Evolutionary conservation across 805 yeast species (phyloP).

Genomic region (Saturnispora galanensis): DNA sequence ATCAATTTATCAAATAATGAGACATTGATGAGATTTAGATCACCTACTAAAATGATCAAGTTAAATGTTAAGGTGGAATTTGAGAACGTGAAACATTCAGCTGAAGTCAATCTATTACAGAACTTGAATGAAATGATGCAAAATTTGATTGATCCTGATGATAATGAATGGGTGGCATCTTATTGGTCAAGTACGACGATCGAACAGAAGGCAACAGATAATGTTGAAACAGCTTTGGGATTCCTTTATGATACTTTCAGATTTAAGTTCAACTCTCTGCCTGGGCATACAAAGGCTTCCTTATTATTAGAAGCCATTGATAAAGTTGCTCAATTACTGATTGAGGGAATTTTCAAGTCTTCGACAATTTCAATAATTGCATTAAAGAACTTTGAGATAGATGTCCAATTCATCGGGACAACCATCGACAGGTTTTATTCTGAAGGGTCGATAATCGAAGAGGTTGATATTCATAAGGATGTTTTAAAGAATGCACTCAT

Average conservation of each 20-base stretch:
- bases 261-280: constrained; percentile 74
- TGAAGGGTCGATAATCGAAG: constrained; percentile 3
- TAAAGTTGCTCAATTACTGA: constrained; percentile 63
- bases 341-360: constrained; percentile 45
- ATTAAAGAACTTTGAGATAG: constrained; percentile 64
- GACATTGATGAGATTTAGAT: constrained; percentile 27
- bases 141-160: constrained; percentile 73
- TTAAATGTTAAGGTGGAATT: constrained; percentile 38
- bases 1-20: constrained; percentile 25
- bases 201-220: constrained; percentile 1
- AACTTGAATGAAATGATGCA: constrained; percentile 73
- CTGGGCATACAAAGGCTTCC: constrained; percentile 64
- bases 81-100: constrained; percentile 43
- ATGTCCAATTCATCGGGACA: constrained; percentile 65
- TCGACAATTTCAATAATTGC: constrained; percentile 54
- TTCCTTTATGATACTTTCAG: constrained; percentile 79
- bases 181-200: constrained; percentile 4
- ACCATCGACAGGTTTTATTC: constrained; percentile 8
- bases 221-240: constrained; percentile 23
- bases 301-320: constrained; percentile 84
- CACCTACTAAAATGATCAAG: constrained; percentile 21
- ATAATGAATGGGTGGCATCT: constrained; percentile 78
- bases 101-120: constrained; percentile 72
- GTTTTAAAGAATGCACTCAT: constrained; percentile 44
- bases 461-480: constrained; percentile 12